These are phyloP conservation scores for Stemphylium lycopersici DNA, from an alignment of 2,329 filamentous ascomycete species.

Conservation along the genomic window DNA sequence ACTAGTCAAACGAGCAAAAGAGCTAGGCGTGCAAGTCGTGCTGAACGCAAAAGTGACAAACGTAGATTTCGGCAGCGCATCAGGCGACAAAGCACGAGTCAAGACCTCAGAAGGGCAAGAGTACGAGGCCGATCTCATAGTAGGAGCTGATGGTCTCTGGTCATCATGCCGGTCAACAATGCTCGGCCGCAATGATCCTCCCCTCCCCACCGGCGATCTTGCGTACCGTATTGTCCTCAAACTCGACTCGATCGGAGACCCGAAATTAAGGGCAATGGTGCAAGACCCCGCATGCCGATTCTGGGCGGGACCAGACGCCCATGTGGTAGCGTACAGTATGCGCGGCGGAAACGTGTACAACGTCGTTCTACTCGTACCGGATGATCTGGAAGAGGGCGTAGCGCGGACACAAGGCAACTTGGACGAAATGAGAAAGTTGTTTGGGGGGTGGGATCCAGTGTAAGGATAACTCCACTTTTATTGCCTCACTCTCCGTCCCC, in stretches of 20 bases:
- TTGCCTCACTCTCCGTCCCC: slow-evolving; percentile 40
- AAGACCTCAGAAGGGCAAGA: slow-evolving; percentile 50
- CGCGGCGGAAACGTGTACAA: slow-evolving; percentile 67
- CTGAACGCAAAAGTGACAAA: slow-evolving; percentile 56
- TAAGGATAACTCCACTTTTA: slow-evolving; percentile 10
- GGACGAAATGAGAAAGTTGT: slow-evolving; percentile 66
- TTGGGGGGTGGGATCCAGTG: slow-evolving; percentile 69
- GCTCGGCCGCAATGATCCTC: slow-evolving; percentile 25
- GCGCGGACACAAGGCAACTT: slow-evolving; percentile 60
- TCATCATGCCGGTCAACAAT: slow-evolving; percentile 58
- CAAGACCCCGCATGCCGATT: slow-evolving; percentile 61
- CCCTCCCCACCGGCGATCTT: slow-evolving; percentile 64
- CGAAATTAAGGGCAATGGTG: slow-evolving; percentile 60
- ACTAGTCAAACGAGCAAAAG: slow-evolving; percentile 58
- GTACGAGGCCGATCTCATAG: slow-evolving; percentile 61
- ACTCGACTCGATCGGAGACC: slow-evolving; percentile 59
- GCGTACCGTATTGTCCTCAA: slow-evolving; percentile 68
- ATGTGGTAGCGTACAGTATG: slow-evolving; percentile 68
- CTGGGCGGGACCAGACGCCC: slow-evolving; percentile 68
- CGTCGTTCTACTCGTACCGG: slow-evolving; percentile 69
- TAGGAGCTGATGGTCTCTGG: slow-evolving; percentile 70
- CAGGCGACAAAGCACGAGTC: slow-evolving; percentile 45
- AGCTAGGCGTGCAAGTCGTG: slow-evolving; percentile 60
- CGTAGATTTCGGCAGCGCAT: slow-evolving; percentile 55
- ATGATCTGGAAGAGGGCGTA: slow-evolving; percentile 63